Evolutionary conservation across 192 early-diverging fungal species (phyloP), one percentile per base, ranked within the genome.

Genomic region (Backusella morwellensis): DNA sequence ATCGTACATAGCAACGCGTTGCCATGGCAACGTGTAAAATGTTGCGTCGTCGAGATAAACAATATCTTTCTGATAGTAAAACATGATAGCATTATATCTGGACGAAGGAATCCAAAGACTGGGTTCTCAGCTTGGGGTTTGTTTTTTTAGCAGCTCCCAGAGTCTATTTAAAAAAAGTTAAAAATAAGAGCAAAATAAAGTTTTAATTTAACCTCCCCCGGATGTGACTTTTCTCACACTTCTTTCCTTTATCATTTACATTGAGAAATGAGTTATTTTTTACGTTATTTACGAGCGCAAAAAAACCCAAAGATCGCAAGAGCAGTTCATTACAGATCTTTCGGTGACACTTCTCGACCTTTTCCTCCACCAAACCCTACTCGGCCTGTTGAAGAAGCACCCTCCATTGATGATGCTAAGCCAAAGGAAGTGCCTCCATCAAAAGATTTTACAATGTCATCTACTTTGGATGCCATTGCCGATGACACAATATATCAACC

Each of bases 351-450:
- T 2, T 71, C 68, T 40, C 68, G 69, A 12, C 68, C 76, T 34
- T 77, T 77, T 12, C 76, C 44, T 41, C 76, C 76, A 14, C 68
- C 76, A 38, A 69, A 77, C 29, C 76, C 76, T 6, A 82, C 73
- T 38, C 73, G 80, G 15, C 80, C 80, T 35, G 44, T 66, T 29
- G 38, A 32, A 32, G 41, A 63, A 29, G 35, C 66, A 35, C 29
- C 11, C n/a, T 34, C 36, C 12, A 29, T 63, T 29, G 23, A 63
- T 29, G 56, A 63, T 63, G n/a, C 21, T 26, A 32, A 54, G 14
- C 23, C 34, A 9, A 42, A 56, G 6, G 47, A 73, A 15, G 38
- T 32, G 17, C 59, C 38, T 0, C 17, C 67, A 70, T 56, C 42
- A 36, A 68, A 69, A 9, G 41, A 35, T 15, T 29, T 17, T 26